phyloP scores from a whole-genome alignment of 1,284 basidiomycete species.

The Ceratobasidium papillatum region DNA sequence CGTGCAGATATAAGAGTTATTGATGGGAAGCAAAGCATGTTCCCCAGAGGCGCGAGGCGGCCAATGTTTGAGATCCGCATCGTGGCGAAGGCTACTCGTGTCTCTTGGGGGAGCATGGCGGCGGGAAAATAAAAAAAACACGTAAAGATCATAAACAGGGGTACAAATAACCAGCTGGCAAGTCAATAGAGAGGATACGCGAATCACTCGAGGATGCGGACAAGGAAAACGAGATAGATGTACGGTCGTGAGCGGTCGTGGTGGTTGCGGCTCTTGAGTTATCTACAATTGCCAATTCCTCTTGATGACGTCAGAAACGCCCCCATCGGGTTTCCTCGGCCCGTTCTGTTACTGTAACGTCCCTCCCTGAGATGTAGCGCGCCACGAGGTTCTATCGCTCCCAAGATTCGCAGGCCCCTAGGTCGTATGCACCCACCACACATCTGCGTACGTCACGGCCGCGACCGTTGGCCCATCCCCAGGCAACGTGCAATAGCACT shows the following conservation, averaged over 20 bases:
- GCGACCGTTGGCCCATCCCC: background rate
- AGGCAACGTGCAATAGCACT: background rate
- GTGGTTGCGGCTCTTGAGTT: slow-evolving; percentile 33
- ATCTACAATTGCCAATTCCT: slow-evolving; percentile 13
- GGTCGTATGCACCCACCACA: background rate
- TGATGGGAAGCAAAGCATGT: background rate
- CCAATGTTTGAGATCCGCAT: slow-evolving; percentile 21
- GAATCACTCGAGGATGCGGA: slow-evolving; percentile 36
- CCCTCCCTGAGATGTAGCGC: background rate
- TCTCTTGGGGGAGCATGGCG: background rate
- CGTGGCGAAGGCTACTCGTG: slow-evolving; percentile 33
- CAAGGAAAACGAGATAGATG: slow-evolving; percentile 1
- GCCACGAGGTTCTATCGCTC: background rate
- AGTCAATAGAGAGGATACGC: background rate
- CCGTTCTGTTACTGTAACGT: background rate
- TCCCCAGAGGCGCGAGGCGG: slow-evolving; percentile 11
- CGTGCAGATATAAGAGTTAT: background rate
- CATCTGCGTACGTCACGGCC: background rate
- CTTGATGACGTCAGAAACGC: slow-evolving; percentile 39
- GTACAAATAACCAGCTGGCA: background rate
- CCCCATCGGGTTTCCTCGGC: slow-evolving; percentile 15
- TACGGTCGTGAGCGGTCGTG: slow-evolving; percentile 2
- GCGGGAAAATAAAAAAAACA: slow-evolving; percentile 7
- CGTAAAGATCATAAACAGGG: slow-evolving; percentile 28
- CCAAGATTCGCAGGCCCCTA: background rate